Evolutionary conservation across 2,329 filamentous ascomycete species (phyloP), one percentile per base, ranked within the genome.

Genomic region (Fusarium sp.): DNA sequence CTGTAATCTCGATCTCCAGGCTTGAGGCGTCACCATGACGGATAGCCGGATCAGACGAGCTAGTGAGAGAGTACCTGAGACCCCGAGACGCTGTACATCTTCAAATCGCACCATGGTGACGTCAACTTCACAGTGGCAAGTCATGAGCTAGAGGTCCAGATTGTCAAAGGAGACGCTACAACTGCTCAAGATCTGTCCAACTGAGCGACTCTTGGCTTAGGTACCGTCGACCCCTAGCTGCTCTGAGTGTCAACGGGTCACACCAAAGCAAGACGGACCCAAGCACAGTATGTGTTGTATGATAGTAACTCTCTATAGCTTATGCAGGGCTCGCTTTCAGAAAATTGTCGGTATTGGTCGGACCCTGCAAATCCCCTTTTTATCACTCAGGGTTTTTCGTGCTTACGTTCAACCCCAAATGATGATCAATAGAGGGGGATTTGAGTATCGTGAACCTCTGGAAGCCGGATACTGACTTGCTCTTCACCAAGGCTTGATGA

Each of bases 1-100:
- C 65, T 66, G 65, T 66, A 73, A 75, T 75, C 76, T 77, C 76
- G 76, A 78, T 78, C 65, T 66, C 63, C 44, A 57, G 41, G 38
- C 53, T 44, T 56, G 57, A 57, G 57, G 65, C 69, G 67, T 70
- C 73, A 74, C 69, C 53, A 69, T 75, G 71, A 74, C 72, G 72
- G 69, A 69, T 58, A 59, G 57, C 55, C 48, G 55, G 57, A 66
- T 63, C 54, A 61, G 49, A 60, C 28, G 35, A 48, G 60, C 63
- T 64, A 57, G 44, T 41, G 44, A 33, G 28, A 33, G 44, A 64
- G 66, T 60, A 62, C 61, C 43, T 55, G 60, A 50, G 37, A 63
- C 72, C 72, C 58, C 54, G 52, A 75, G 58, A 67, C 67, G 54
- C 54, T 44, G 63, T 72, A 57, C 43, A 52, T 46, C 37, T 46